Evolutionary conservation across 2,329 filamentous ascomycete species (phyloP), one percentile per base, ranked within the genome.

Genomic region (Zarea fungicola): DNA sequence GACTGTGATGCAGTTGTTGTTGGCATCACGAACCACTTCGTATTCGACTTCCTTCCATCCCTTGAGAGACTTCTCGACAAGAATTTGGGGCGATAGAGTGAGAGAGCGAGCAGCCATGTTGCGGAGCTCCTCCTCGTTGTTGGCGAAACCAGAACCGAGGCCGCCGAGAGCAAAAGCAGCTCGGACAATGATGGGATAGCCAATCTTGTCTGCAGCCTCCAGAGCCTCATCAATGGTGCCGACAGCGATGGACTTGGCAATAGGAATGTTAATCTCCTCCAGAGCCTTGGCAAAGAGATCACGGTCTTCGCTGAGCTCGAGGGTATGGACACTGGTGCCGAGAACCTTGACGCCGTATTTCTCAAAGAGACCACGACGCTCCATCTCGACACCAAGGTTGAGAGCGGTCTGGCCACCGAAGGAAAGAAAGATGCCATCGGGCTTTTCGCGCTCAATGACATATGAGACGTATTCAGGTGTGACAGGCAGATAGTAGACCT

Each of bases 41-140:
- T 97, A 99, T 70, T 99, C 93, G 43, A 96, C 86, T 71, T 99
- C 93, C 73, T 99, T 99, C 93, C 93, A 99, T 68, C 93, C 93
- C 78, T 96, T 97, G 59, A 99, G 83, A 45, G 90, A 96, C 74
- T 97, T 97, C 77, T 99, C 93, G 51, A 99, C 91, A 65, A 99
- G 72, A 62, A 99, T 96, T 70, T 99, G 93, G 42, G 93, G 92
- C 3, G 92, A 92, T 29, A 97, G 81, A 37, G 91, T 95, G 51
- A 99, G 79, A 40, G 92, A 97, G 56, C 89, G 84, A 54, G 93
- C 91, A 56, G 91, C 87, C 78, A 99, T 80, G 70, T 97, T 90
- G 66, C 88, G 85, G 51, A 99, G 83, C 73, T 99, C 93, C 63
- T 96, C 90, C 59, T 86, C 78, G 70, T 96, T 93, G 72, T 90